These are phyloP conservation scores for Radiomyces spectabilis DNA, from an alignment of 192 early-diverging fungal species.

Conservation along the genomic window DNA sequence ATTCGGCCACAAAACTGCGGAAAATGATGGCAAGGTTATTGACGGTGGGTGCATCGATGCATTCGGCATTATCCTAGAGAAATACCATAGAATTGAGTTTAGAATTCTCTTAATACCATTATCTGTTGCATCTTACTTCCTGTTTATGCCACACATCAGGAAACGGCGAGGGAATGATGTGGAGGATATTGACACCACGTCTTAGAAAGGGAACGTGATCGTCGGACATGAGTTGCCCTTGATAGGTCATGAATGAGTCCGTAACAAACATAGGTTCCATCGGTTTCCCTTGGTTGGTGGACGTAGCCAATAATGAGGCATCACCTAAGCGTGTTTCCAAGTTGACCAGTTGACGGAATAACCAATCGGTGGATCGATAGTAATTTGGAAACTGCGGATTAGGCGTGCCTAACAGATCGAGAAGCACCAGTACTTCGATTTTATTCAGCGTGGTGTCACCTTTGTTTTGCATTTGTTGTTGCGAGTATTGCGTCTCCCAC, in stretches of 20 bases:
- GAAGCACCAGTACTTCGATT: conserved; percentile 80
- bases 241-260: conserved; percentile 9
- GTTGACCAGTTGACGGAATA: conserved; percentile 58
- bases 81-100: too few relatives aligned
- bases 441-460: conserved; percentile 40
- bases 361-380: conserved; percentile 56
- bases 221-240: conserved; percentile 53
- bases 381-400: conserved; percentile 47
- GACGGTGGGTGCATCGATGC: conserved; percentile 53
- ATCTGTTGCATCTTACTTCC: too few relatives aligned
- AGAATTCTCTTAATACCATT: too few relatives aligned
- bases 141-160: conserved; percentile 82
- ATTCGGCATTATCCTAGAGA: conserved; percentile 60
- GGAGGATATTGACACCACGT: conserved; percentile 75
- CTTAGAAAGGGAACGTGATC: conserved; percentile 86
- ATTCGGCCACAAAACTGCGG: conserved; percentile 69
- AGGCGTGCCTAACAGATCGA: conserved; percentile 78
- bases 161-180: conserved; percentile 82
- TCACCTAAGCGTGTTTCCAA: conserved; percentile 62
- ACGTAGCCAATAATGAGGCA: conserved; percentile 2
- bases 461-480: conserved; percentile 7
- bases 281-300: conserved; percentile 9
- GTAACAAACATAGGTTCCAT: conserved; percentile 23
- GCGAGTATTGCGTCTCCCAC: conserved; percentile 53
- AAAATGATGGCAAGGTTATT: conserved; percentile 75